Base-by-base conservation (phyloP, 225 moss, liverwort and hornwort species). In the Pseudisothecium myosuroides region DNA sequence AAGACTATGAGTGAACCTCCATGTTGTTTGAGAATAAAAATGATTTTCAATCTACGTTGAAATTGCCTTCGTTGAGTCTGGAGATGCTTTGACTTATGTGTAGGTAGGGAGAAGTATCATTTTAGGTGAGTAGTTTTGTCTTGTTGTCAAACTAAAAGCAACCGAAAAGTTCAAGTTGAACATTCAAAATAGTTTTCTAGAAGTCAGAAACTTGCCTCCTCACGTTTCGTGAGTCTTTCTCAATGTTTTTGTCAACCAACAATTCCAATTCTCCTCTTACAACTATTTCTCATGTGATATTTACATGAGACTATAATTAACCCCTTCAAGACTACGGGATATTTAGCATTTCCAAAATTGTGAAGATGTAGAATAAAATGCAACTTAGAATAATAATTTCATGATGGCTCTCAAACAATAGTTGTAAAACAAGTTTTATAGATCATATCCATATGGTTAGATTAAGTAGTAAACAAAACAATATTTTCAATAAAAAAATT, bases 181-280 rank as follows among this genome's bases (percentile, higher is more conserved):
- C 5, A 50, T 13, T 52, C 9, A 76, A 22, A 36, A 14, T 52
- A 52, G 14, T 8, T 52, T 22, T 76, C 1, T 41, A 0, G 9
- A 26, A 71, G 26, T 71, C 2, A 64, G 1, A 64, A 32, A 64
- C 34, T 64, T 64, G 17, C 32, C 8, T 41, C 14, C 26, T 2
- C 4, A 26, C 12, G 1, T 14, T 39, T 69, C 8, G 8, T 69
- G 39, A 69, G 5, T 8, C 24, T 39, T 14, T 24, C 2, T 23
- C 1, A 2, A 4, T 23, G 13, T 22, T 1, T 12, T 14, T 24
- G 1, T 24, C 4, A 13, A 2, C 8, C 8, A 24, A 14, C 7
- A 24, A 69, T 68, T n/a, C 7, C 2, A 16, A 43, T 15, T 72
- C 3, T 72, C 16, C 9, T 72, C 27, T 41, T 71, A 15, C 9